Conservation (phyloP, 2,329 filamentous ascomycete genomes). For the Fusarium sp. region DNA sequence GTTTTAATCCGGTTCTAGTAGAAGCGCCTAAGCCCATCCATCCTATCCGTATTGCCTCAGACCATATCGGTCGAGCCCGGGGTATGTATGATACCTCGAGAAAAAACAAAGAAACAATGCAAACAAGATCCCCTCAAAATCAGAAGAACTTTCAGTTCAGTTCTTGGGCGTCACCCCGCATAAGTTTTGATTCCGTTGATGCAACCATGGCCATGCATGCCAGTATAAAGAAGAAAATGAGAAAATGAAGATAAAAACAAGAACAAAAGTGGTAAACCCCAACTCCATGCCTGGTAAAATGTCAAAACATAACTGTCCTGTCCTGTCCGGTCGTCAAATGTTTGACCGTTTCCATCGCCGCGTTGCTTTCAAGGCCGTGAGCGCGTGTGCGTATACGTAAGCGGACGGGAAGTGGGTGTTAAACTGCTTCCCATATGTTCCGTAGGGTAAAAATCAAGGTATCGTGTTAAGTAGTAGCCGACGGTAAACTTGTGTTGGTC, state of each 20-base stretch:
- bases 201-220: slow-evolving; percentile 40
- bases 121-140: slow-evolving; percentile 30
- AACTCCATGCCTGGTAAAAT: slow-evolving; percentile 40
- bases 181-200: slow-evolving; percentile 33
- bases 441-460: slow-evolving; percentile 22
- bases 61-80: neutral
- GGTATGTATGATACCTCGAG: slow-evolving; percentile 5
- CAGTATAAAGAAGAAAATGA: slow-evolving; percentile 29
- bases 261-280: slow-evolving; percentile 25
- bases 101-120: slow-evolving; percentile 29
- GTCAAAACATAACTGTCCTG: slow-evolving; percentile 31
- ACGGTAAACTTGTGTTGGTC: slow-evolving; percentile 11
- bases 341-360: slow-evolving; percentile 22
- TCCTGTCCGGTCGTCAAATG: slow-evolving; percentile 12
- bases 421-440: slow-evolving; percentile 10
- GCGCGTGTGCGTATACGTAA: slow-evolving; percentile 29
- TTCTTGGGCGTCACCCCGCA: slow-evolving; percentile 25
- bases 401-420: slow-evolving; percentile 18
- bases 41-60: slow-evolving; percentile 25
- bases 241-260: slow-evolving; percentile 11
- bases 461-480: slow-evolving; percentile 6
- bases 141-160: slow-evolving; percentile 11
- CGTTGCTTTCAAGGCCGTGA: slow-evolving; percentile 39
- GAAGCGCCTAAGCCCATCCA: slow-evolving; percentile 24
- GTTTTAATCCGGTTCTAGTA: slow-evolving; percentile 34